Evolutionary conservation across 2,329 filamentous ascomycete species (phyloP).

Genomic region (Aspergillus terreus): DNA sequence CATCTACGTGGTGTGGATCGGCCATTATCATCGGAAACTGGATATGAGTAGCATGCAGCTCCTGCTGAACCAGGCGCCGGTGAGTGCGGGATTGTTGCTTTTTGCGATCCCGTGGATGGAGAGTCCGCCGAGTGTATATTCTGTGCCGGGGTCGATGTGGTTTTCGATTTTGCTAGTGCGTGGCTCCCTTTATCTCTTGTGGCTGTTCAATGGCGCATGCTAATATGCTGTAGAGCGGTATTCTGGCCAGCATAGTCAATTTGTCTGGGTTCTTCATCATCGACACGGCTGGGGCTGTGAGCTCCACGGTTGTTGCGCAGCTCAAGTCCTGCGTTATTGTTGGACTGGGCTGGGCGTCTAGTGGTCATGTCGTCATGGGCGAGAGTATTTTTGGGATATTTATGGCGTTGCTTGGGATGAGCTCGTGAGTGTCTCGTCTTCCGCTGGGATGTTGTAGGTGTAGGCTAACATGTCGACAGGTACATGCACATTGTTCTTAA

Average conservation of each 20-base stretch:
- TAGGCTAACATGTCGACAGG: not conserved
- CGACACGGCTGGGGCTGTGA: constrained; percentile 51
- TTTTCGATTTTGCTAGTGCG: constrained; percentile 13
- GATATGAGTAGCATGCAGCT: constrained; percentile 22
- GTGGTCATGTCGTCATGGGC: constrained; percentile 10
- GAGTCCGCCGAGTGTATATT: constrained; percentile 8
- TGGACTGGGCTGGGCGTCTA: constrained; percentile 54
- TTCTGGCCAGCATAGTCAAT: constrained; percentile 20
- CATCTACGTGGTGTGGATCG: constrained; percentile 19
- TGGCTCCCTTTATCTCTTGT: too few relatives aligned
- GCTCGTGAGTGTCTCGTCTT: constrained; percentile 11
- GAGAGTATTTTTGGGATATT: constrained; percentile 16
- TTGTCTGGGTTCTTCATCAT: constrained; percentile 25
- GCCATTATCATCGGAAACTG: constrained; percentile 15
- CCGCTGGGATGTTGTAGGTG: not conserved
- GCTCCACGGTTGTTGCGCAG: constrained; percentile 64
- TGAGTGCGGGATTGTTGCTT: constrained; percentile 15
- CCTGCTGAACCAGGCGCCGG: constrained; percentile 18
- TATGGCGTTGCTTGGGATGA: constrained; percentile 19
- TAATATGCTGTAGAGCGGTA: constrained; percentile 14
- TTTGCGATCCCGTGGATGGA: constrained; percentile 16
- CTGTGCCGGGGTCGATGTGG: constrained; percentile 17
- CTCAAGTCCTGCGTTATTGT: constrained; percentile 65
- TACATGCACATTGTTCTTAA: not conserved
- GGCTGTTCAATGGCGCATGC: not conserved